These are phyloP conservation scores for Hygrocybe punicea DNA, from an alignment of 768 basidiomycete species.

Conservation along the genomic window DNA sequence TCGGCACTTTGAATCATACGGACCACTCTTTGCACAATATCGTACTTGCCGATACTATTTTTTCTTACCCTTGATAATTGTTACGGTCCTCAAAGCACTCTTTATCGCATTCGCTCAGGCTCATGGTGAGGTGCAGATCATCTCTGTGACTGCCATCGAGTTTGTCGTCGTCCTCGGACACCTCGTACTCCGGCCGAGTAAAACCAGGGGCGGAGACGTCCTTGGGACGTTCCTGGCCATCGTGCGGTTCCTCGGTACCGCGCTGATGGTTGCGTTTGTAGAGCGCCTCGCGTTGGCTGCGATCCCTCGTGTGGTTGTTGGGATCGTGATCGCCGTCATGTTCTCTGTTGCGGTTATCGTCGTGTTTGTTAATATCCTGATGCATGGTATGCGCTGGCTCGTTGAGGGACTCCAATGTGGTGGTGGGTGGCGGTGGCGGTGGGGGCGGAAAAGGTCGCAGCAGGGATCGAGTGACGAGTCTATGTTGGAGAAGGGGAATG, in stretches of 20 bases:
- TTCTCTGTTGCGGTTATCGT: conserved; percentile 69
- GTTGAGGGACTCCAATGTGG: background rate
- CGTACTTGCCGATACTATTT: conserved; percentile 67
- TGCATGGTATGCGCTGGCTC: conserved; percentile 36
- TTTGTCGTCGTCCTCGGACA: conserved; percentile 51
- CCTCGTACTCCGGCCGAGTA: conserved; percentile 58
- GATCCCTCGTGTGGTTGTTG: conserved; percentile 80
- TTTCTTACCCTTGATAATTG: conserved; percentile 53
- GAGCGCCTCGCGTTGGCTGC: conserved; percentile 58
- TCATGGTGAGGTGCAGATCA: conserved; percentile 65
- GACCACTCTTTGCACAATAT: conserved; percentile 66
- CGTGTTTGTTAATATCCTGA: conserved; percentile 63
- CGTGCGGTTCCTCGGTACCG: conserved; percentile 65
- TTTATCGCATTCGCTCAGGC: conserved; percentile 65
- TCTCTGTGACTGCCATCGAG: conserved; percentile 66
- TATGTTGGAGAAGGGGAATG: conserved; percentile 39
- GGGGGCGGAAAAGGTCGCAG: conserved; percentile 1
- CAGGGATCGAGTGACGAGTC: conserved; percentile 31
- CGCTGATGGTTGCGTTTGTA: conserved; percentile 74
- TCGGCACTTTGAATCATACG: conserved; percentile 40
- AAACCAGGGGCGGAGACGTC: conserved; percentile 66
- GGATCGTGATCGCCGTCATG: conserved; percentile 67
- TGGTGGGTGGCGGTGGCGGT: background rate
- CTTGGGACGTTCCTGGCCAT: conserved; percentile 64
- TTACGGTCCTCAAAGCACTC: conserved; percentile 63